phyloP scores from a whole-genome alignment of 2,329 filamentous ascomycete genomes.

The Xylariales sp. region DNA sequence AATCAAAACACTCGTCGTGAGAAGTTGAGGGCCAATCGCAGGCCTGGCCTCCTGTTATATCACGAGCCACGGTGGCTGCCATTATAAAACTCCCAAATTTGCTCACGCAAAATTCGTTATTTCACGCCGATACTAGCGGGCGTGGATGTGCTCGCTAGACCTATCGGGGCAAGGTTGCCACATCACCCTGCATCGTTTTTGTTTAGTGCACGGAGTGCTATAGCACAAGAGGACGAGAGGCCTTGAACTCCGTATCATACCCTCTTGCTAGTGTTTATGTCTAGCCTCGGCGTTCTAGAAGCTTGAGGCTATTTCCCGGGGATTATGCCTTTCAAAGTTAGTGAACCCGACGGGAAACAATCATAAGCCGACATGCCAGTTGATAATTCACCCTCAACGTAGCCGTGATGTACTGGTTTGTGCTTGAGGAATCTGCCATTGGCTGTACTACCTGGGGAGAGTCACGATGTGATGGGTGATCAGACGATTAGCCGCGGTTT shows the following conservation, averaged over 20 bases:
- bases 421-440: conserved; percentile 1
- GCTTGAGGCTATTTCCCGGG: conserved; percentile 14
- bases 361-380: neutral
- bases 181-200: conserved; percentile 13
- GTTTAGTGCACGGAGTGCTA: neutral
- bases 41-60: neutral
- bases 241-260: neutral
- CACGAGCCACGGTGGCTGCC: neutral
- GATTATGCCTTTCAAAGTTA: conserved; percentile 20
- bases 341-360: conserved; percentile 7
- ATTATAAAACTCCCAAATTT: conserved; percentile 5
- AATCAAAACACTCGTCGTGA: conserved; percentile 1
- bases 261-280: conserved; percentile 9
- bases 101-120: conserved; percentile 1
- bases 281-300: conserved; percentile 24
- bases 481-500: neutral
- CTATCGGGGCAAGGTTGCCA: conserved; percentile 27
- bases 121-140: conserved; percentile 1
- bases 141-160: conserved; percentile 15
- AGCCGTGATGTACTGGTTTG: neutral
- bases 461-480: neutral
- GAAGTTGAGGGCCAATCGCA: conserved; percentile 4
- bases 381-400: neutral
- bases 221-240: conserved; percentile 6
- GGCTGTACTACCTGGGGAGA: neutral